These are phyloP conservation scores for Sporormia fimetaria DNA, from an alignment of 495 filamentous ascomycete species.

Conservation along the genomic window DNA sequence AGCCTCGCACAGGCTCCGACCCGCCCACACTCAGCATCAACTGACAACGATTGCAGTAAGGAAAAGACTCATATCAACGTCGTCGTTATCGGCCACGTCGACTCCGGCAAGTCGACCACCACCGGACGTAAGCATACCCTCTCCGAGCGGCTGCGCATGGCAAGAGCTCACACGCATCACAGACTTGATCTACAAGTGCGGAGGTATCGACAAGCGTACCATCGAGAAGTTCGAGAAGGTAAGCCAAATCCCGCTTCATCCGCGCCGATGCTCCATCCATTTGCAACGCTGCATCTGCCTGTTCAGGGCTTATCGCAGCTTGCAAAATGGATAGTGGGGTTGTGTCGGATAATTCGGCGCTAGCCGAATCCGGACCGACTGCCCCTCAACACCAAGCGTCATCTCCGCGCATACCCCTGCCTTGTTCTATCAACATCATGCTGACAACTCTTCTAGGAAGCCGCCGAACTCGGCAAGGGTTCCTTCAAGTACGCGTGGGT, in stretches of 20 bases:
- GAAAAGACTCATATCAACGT: conserved; percentile 91
- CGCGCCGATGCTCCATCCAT: conserved; percentile 2
- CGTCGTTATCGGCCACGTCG: conserved; percentile 99
- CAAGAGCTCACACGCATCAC: conserved; percentile 29
- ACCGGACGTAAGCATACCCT: conserved; percentile 47
- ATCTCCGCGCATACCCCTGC: not conserved
- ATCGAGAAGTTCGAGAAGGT: conserved; percentile 99
- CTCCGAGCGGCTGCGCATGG: conserved; percentile 22
- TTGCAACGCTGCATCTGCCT: not conserved
- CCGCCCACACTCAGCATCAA: not conserved
- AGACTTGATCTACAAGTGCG: conserved; percentile 99
- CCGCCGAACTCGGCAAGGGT: conserved; percentile 98
- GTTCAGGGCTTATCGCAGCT: conserved; percentile 24
- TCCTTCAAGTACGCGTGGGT: conserved; percentile 99
- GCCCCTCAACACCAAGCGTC: conserved; percentile 10
- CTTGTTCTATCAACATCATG: conserved; percentile 9
- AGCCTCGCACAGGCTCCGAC: not conserved
- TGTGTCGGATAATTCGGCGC: conserved; percentile 26
- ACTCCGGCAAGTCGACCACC: conserved; percentile 99
- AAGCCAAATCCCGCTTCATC: conserved; percentile 32
- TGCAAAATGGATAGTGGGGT: conserved; percentile 27
- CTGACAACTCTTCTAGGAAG: conserved; percentile 59
- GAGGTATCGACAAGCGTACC: conserved; percentile 99
- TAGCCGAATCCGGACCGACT: conserved; percentile 15
- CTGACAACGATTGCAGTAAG: conserved; percentile 48